Evolutionary conservation across 495 filamentous ascomycete species (phyloP).

Genomic region (Cladorrhinum samala): DNA sequence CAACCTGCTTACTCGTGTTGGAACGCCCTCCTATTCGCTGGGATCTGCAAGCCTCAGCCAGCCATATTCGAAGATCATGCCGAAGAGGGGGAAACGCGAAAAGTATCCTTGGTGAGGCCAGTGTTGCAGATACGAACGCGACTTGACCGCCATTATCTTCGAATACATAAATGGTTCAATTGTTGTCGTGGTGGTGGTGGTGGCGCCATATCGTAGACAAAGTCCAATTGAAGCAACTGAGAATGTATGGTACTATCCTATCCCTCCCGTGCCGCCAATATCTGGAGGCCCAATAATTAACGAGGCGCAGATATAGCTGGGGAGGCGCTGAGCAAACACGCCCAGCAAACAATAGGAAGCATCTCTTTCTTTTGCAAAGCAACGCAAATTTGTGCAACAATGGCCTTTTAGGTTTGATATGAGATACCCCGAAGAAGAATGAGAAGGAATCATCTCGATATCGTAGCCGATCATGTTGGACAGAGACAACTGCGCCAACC

Average conservation of each 20-base stretch:
- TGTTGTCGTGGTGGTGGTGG: too few relatives aligned
- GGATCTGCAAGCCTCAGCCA: neutral
- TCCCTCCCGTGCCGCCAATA: slow-evolving; percentile 1
- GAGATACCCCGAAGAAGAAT: neutral
- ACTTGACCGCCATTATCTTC: neutral
- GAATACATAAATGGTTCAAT: too few relatives aligned
- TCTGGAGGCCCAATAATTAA: neutral
- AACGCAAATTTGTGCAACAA: neutral
- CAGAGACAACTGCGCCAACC: too few relatives aligned
- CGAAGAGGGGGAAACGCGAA: neutral
- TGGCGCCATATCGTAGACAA: too few relatives aligned
- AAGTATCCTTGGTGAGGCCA: neutral
- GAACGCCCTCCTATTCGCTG: neutral
- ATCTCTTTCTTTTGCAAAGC: neutral
- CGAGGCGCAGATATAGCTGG: neutral
- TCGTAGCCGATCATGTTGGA: neutral
- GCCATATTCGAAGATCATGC: slow-evolving; percentile 1
- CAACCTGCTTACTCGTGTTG: neutral
- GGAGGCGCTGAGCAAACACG: neutral
- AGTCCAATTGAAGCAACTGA: too few relatives aligned
- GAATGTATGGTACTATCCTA: neutral
- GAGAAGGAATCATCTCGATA: neutral
- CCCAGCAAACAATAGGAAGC: neutral
- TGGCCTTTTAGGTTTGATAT: neutral
- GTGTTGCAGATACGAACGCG: neutral